These are phyloP conservation scores for Ascochyta rabiei DNA, from an alignment of 2,329 filamentous ascomycete genomes.

Conservation along the genomic window DNA sequence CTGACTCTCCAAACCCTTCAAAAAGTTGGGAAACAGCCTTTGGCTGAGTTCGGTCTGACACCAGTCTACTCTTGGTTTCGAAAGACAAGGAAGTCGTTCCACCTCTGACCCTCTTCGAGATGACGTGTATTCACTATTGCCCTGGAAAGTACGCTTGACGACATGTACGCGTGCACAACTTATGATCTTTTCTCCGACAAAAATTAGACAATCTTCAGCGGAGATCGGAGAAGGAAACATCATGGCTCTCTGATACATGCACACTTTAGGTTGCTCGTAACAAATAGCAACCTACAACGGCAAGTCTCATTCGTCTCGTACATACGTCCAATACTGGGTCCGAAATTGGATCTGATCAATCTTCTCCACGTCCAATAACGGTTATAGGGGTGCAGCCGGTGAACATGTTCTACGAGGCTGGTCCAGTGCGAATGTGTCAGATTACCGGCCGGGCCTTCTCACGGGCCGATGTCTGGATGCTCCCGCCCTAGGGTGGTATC, in stretches of 20 bases:
- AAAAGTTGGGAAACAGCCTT: neutral
- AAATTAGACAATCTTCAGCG: neutral
- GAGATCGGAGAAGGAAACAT: neutral
- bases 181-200: neutral
- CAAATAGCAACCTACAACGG: neutral
- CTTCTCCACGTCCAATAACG: neutral
- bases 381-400: neutral
- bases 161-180: neutral
- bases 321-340: neutral
- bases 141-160: neutral
- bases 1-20: neutral
- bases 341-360: neutral
- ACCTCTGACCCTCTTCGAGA: neutral
- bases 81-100: neutral
- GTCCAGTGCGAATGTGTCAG: neutral
- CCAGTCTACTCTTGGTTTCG: neutral
- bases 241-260: neutral
- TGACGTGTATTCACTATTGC: neutral
- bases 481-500: neutral
- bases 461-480: conserved; percentile 5
- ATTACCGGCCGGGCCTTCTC: conserved; percentile 13
- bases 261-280: conserved; percentile 1
- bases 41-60: neutral
- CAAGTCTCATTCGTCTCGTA: neutral
- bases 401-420: conserved; percentile 1